Conservation (phyloP, 176 grass and related monocot species). For the Rhynchospora tenuis region DNA sequence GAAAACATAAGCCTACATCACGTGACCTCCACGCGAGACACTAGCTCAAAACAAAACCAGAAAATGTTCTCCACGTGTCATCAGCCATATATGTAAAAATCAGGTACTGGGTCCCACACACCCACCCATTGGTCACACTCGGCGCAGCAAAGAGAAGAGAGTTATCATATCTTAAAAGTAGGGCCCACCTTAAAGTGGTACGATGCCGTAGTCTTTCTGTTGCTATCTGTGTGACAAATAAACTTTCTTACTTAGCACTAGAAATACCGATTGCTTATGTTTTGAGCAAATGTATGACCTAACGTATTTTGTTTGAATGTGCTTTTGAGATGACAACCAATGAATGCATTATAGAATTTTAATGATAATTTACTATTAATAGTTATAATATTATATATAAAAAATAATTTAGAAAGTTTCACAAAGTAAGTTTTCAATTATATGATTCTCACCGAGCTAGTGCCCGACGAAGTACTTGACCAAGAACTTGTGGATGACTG, state of each 20-base stretch:
- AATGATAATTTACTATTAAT: no score
- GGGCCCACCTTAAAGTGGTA: not conserved
- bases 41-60: not conserved
- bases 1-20: not conserved
- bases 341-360: not conserved
- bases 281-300: no score
- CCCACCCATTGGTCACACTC: not conserved
- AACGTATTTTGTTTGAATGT: no score
- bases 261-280: not conserved
- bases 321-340: not conserved
- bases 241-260: not conserved
- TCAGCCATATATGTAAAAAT: conserved; percentile 2
- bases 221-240: not conserved
- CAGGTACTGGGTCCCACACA: not conserved
- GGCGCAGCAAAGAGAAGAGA: not conserved
- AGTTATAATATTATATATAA: no score
- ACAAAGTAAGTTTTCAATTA: not conserved
- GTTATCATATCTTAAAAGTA: not conserved
- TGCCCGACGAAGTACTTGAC: conserved; percentile 62
- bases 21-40: conserved; percentile 23
- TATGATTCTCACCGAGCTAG: conserved; percentile 36
- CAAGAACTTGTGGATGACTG: conserved; percentile 70
- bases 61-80: conserved; percentile 34
- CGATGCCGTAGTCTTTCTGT: not conserved
- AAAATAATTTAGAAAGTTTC: no score